Base-by-base conservation (phyloP, 148 eudicot genomes). In the Suaeda aralocaspica region DNA sequence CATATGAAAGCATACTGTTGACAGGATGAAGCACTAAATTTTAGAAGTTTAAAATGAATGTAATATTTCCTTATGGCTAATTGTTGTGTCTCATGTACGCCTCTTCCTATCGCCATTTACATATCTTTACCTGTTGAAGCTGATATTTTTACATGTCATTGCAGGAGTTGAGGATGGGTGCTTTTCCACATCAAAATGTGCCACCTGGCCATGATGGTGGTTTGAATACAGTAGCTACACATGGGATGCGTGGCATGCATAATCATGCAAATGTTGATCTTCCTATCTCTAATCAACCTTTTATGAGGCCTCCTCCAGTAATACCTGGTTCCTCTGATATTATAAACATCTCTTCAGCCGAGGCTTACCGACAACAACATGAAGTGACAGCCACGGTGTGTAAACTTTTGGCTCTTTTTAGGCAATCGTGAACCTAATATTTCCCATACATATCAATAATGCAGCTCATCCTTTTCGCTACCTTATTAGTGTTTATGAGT, bases 371-470 rank as follows among this genome's bases (percentile, higher is more conserved):
- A 50, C 87, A 86, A 66, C 82, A 84, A 72, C 96, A 94, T 74
- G 99, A 94, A 86, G 90, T 94, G 64, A 86, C 96, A 58, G 91
- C 97, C 68, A 84, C 92, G 80, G 99, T 94, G 45, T 70, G 91
- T 86, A 65, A 67, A 61, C 64, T 34, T 39, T 4, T 33, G 18
- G 19, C 22, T 64, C 39, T 33, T 16, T n/a, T 21, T n/a, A 26
- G 55, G 22, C 28, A 55, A 14, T 7, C 5, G 0, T 26, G 31
- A 19, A 41, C 21, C 50, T 19, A 4, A 28, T 25, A n/a, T 7
- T 63, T 11, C 41, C 34, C 22, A 2, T 64, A 48, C 66, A 9
- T 52, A 19, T 0, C 46, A 12, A 0, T 50, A 22, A 24, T 19
- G 53, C 16, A 24, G n/a, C 8, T 52, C 1, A 14, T 29, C 33